Conservation (phyloP, 306 rosid species). For the Prunus mume region DNA sequence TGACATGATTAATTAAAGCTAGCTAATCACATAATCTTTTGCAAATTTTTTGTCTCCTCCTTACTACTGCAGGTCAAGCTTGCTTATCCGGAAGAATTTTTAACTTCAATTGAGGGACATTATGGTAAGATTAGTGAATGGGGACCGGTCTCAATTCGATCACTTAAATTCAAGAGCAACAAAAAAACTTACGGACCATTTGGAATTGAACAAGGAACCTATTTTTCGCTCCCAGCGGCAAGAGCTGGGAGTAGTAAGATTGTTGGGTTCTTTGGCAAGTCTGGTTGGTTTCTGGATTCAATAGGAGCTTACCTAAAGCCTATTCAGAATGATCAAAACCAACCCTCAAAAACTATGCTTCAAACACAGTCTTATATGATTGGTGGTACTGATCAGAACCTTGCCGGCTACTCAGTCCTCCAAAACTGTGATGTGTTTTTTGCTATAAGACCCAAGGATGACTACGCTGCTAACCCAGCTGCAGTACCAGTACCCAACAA, state of each 20-base stretch:
- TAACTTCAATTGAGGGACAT: slow-evolving; percentile 28
- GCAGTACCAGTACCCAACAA: neutral
- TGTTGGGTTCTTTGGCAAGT: slow-evolving; percentile 86
- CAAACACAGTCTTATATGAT: slow-evolving; percentile 33
- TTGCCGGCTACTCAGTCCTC: slow-evolving; percentile 58
- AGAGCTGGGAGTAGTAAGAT: slow-evolving; percentile 55
- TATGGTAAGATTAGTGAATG: slow-evolving; percentile 26
- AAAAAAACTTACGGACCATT: slow-evolving; percentile 34
- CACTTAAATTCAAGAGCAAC: slow-evolving; percentile 30
- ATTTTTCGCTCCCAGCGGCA: slow-evolving; percentile 21
- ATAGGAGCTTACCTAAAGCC: slow-evolving; percentile 73
- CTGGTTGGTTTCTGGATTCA: slow-evolving; percentile 74
- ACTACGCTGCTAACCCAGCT: slow-evolving; percentile 4
- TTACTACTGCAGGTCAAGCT: slow-evolving; percentile 13
- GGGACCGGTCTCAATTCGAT: slow-evolving; percentile 24
- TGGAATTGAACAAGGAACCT: slow-evolving; percentile 28
- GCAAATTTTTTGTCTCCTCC: neutral
- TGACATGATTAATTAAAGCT: neutral
- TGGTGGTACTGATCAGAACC: slow-evolving; percentile 28
- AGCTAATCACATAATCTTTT: neutral
- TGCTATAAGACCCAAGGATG: slow-evolving; percentile 75
- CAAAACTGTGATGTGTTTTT: slow-evolving; percentile 71
- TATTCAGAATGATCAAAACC: slow-evolving; percentile 11
- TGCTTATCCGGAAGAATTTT: slow-evolving; percentile 30
- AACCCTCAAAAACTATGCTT: slow-evolving; percentile 34